A percentile compares a stretch with the other conserved stretches of the same genome.
Evolutionary conservation across 2,329 filamentous ascomycete genomes (phyloP).

Genomic region (Colletotrichum falcatum): DNA sequence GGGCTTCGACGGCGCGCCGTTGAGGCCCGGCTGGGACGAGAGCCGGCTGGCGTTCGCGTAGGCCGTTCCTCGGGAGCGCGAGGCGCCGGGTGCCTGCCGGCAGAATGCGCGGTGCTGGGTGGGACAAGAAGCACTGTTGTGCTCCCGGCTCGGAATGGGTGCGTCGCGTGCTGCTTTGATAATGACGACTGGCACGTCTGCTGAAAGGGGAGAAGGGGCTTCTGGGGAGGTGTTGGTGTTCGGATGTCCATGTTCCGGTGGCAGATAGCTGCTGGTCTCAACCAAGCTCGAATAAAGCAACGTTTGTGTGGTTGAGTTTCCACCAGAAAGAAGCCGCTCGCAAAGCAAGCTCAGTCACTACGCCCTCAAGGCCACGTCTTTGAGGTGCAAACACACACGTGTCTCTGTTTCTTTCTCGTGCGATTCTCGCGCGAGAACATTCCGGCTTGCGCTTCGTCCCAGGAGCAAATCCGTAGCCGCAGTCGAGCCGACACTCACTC

Average conservation of each 20-base stretch:
- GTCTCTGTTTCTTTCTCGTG: too few species aligned
- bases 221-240: not conserved
- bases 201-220: not conserved
- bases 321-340: not conserved
- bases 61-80: not conserved
- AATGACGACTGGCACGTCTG: not conserved
- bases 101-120: too few species aligned
- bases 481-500: not conserved
- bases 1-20: constrained; percentile 58
- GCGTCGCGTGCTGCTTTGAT: not conserved
- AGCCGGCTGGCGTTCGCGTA: constrained; percentile 51
- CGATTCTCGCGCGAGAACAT: too few species aligned
- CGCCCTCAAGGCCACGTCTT: not conserved
- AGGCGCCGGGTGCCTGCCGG: not conserved
- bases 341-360: not conserved
- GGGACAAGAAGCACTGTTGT: too few species aligned
- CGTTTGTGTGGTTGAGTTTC: not conserved
- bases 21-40: constrained; percentile 64
- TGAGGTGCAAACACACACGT: too few species aligned
- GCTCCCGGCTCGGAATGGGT: not conserved
- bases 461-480: not conserved
- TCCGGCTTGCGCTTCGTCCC: too few species aligned
- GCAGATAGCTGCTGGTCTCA: not conserved
- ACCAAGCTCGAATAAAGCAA: not conserved
- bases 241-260: too few species aligned